Conservation (phyloP, 495 filamentous ascomycete genomes). For the Xylaria cubensis region DNA sequence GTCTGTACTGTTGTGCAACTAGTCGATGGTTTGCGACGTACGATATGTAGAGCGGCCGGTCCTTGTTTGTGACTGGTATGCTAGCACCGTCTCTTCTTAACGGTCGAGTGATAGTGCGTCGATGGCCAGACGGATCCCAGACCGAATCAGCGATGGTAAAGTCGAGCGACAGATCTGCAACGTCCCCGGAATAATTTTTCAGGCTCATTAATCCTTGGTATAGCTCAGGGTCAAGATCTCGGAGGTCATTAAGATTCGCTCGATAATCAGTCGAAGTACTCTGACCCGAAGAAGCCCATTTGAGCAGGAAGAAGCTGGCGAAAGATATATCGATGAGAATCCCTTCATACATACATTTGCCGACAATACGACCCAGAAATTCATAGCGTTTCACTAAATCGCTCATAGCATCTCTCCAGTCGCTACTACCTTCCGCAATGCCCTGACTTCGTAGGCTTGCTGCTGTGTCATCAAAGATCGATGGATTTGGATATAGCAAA, state of each 20-base stretch:
- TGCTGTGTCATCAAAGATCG: constrained; percentile 74
- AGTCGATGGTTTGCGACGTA: constrained; percentile 88
- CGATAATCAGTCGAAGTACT: constrained; percentile 72
- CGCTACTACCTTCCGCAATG: constrained; percentile 52
- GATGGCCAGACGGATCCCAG: constrained; percentile 56
- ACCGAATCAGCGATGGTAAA: constrained; percentile 90
- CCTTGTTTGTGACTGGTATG: constrained; percentile 85
- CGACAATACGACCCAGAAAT: constrained; percentile 89
- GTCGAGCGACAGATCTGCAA: constrained; percentile 80
- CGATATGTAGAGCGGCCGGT: constrained; percentile 91
- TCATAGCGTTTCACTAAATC: constrained; percentile 80
- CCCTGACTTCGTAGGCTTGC: constrained; percentile 62
- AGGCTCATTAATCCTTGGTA: constrained; percentile 89
- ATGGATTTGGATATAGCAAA: constrained; percentile 87
- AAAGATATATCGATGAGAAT: constrained; percentile 95
- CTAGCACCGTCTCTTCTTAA: constrained; percentile 77
- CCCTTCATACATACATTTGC: constrained; percentile 97
- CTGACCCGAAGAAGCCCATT: constrained; percentile 81
- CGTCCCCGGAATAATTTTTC: constrained; percentile 87
- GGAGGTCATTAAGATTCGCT: constrained; percentile 89
- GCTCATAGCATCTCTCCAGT: constrained; percentile 64
- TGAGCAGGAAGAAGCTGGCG: constrained; percentile 93
- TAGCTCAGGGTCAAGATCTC: constrained; percentile 89
- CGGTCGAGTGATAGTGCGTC: constrained; percentile 69
- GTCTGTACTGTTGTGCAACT: constrained; percentile 72